Evolutionary conservation across 768 basidiomycete species (phyloP), one percentile per base, ranked within the genome.

Genomic region (Lyophyllum semitale): DNA sequence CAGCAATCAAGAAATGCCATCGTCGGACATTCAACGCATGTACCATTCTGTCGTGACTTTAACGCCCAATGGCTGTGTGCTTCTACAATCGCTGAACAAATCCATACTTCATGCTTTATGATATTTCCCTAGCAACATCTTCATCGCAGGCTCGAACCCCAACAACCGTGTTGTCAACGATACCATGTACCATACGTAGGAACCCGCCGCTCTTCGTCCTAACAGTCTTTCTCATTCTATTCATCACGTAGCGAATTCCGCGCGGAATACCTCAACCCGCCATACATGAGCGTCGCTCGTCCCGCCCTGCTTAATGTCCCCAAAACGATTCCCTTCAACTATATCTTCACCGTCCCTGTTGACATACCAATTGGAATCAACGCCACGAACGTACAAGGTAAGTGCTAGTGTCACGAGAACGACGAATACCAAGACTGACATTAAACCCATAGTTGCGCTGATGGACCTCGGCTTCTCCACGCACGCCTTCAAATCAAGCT

Each of bases 11-110:
- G 80, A 77, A 26, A 54, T 79, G 53, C 73, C 76, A 20, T 68
- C 71, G 7, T 70, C 71, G 2, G 56, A 66, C 38, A 74, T 85
- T 56, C 76, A 83, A 48, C 70, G 85, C 11, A 49, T 88, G 70
- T 88, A 88, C 71, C 85, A 88, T 67, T 84, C 84, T 2, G 74
- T 75, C 6, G 82, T 78, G 11, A 81, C 79, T 26, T 70, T 86
- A 57, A 77, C 84, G 15, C 78, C 81, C 13, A 79, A 80, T 58
- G 82, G 82, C 57, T 78, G 72, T 22, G 70, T 78, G 61, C 64
- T 67, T 25, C 63, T 58, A 8, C 63, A 72, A 17, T 61, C n/a
- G 68, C 1, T 70, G 70, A 4, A 2, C 18, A 23, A 2, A 22
- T 5, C 8, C 2, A 8, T 4, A 64, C 23, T 18, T 9, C 18